Percentiles rank a stretch among this genome's conserved stretches.
These are phyloP conservation scores for Grosmannia penicillata DNA, from an alignment of 2,329 filamentous ascomycete genomes.

Conservation along the genomic window DNA sequence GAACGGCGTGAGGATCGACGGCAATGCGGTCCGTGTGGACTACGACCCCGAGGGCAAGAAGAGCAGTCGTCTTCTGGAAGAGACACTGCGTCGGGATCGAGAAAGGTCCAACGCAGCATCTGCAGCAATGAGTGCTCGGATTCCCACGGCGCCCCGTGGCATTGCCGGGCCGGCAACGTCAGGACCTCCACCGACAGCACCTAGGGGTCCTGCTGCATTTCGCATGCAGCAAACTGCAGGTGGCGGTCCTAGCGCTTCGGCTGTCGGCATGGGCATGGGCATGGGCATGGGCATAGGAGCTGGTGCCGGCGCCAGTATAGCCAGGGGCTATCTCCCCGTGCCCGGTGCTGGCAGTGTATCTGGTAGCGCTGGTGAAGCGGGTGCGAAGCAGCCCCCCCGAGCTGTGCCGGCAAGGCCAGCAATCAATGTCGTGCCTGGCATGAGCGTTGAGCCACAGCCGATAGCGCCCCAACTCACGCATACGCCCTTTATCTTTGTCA, in stretches of 20 bases:
- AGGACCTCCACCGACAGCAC: constrained; percentile 65
- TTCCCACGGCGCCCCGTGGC: constrained; percentile 18
- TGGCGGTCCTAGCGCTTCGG: neutral
- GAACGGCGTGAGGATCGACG: constrained; percentile 67
- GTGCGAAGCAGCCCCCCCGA: constrained; percentile 4
- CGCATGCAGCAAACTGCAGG: constrained; percentile 14
- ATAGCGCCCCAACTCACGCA: constrained; percentile 56
- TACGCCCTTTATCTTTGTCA: constrained; percentile 81
- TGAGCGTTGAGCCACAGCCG: constrained; percentile 46
- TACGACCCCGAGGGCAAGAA: constrained; percentile 79
- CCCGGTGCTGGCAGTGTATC: constrained; percentile 6
- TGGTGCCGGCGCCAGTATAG: neutral
- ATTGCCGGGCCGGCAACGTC: constrained; percentile 24
- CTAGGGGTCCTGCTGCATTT: constrained; percentile 62
- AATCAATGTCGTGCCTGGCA: constrained; percentile 27
- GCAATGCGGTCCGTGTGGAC: constrained; percentile 64
- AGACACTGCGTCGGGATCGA: constrained; percentile 53
- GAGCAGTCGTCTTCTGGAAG: constrained; percentile 65
- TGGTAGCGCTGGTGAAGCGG: constrained; percentile 18
- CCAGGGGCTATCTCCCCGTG: neutral
- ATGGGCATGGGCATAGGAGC: too few species aligned
- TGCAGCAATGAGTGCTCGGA: constrained; percentile 13
- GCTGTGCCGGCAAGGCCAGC: constrained; percentile 23
- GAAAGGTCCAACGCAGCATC: constrained; percentile 25
- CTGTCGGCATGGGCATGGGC: neutral